A percentile compares a stretch with the other conserved stretches of the same genome.
phyloP scores from a whole-genome alignment of 495 filamentous ascomycete species.

The Paragyromitra xinjiangensis region DNA sequence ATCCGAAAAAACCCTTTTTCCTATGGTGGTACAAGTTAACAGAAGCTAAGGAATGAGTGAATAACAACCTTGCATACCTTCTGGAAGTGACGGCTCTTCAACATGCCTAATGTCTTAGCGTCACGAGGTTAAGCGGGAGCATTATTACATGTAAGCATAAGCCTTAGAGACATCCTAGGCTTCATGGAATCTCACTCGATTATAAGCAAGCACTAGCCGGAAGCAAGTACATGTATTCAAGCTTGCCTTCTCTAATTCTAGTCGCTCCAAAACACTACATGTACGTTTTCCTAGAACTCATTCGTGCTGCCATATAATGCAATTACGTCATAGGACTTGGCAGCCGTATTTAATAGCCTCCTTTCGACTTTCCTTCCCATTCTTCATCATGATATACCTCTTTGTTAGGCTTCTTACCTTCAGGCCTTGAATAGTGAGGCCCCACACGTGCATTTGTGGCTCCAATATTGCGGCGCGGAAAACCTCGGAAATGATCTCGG shows the following conservation, averaged over 20 bases:
- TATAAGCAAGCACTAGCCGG: not conserved
- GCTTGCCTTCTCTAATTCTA: not conserved
- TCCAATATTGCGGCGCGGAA: too few species aligned
- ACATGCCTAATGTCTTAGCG: not conserved
- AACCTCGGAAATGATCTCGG: not conserved
- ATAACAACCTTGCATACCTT: constrained; percentile 27
- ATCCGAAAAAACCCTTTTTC: not conserved
- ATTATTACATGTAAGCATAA: not conserved
- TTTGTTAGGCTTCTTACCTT: too few species aligned
- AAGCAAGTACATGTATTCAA: not conserved
- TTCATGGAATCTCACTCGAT: constrained; percentile 33
- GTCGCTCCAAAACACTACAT: not conserved
- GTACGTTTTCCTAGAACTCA: not conserved
- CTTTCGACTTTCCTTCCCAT: too few species aligned
- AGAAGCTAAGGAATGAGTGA: constrained; percentile 40
- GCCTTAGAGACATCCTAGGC: not conserved
- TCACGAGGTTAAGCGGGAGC: not conserved
- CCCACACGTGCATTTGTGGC: too few species aligned
- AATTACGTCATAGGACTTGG: too few species aligned
- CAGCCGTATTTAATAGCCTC: too few species aligned
- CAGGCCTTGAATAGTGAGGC: too few species aligned
- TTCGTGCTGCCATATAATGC: not conserved
- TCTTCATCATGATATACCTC: too few species aligned
- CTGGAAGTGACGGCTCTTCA: not conserved
- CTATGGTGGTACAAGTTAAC: constrained; percentile 14